Evolutionary conservation across 331 rosid genomes (phyloP), one percentile per base, ranked within the genome.

Genomic region (Phaseolus coccineus): DNA sequence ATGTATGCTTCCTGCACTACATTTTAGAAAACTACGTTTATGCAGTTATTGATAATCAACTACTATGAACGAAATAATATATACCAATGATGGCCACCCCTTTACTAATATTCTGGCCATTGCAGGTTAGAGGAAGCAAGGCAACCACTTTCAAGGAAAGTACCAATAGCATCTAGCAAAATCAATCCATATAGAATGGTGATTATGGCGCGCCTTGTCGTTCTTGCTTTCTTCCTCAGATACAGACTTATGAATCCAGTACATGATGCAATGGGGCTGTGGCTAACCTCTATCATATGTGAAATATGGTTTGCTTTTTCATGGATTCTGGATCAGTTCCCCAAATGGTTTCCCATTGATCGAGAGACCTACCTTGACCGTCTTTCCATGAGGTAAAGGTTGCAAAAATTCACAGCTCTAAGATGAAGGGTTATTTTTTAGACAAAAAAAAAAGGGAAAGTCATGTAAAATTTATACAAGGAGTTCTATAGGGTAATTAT

Each of bases 281-380:
- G 98, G 98, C 86, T 93, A 70, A 87, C 95, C 37, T 93, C 98
- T 37, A 93, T 93, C 59, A 80, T 87, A 35, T 93, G 98, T 80
- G 98, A 93, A 77, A 86, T 93, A 73, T 93, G 98, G 98, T 93
- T 93, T 86, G 98, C 97, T 35, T 2, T 93, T 61, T 92, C 97
- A 70, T 92, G 97, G 97, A 90, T 92, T 63, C 94, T 92, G 61
- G 97, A 92, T 87, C 94, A 92, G 85, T 92, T 92, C 66, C 97
- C 97, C 8, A 91, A 91, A 82, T 91, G 97, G 97, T 90, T 72
- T 75, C 97, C 94, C 50, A 88, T 92, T 48, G 93, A 92, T 67
- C 87, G 95, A 2, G 93, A 92, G 83, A 92, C 97, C 73, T 92
- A 90, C 75, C 90, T 92, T 16, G 97, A 92, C 31, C 92, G 97